Base-by-base conservation (phyloP, 257 asterid species). In the Gentiana straminea region DNA sequence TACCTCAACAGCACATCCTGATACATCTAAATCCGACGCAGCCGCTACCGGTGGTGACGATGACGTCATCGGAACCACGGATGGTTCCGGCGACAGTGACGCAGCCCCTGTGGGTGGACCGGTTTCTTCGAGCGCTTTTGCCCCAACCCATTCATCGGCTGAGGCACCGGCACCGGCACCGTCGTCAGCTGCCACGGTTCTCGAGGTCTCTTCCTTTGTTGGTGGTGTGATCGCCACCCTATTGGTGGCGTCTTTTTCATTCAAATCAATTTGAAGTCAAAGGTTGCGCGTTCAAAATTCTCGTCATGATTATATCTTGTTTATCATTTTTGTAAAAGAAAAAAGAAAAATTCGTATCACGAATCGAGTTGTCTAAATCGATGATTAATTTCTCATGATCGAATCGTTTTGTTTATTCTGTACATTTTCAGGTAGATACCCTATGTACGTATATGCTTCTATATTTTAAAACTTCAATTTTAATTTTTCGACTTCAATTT, bases 21-120 rank as follows among this genome's bases (percentile, higher is more conserved):
- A 49, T 13, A 1, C 43, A 5, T 58, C 61, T 4, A 3, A 2
- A 3, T 71, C 49, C 2, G 71, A 75, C 0, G 4, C 54, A 7
- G 35, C 63, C 2, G 63, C 56, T 7, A 61, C 52, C 37, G n/a
- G 54, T n/a, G 43, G 64, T 54, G 56, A 71, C 4, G 93, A 86
- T 57, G 54, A 73, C 33, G 37, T 70, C 1, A 61, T 35, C 1
- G 83, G 73, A 9, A 13, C 58, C 7, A 3, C 12, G 2, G 58
- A 10, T 41, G 46, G 46, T 7, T 24, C 24, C 24, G 24, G 24
- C 24, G 24, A 24, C 24, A 24, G 13, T 5, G 24, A 10, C 2
- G 94, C 79, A 1, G 88, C 90, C 41, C 83, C 94, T 0, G 60
- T 75, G 9, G 90, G 94, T 3, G 78, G 78, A 8, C 90, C 88